A percentile compares a stretch with the other conserved stretches of the same genome.
These are phyloP conservation scores for Ceratorhiza oryzae-sativae DNA, from an alignment of 1,284 basidiomycete genomes.

Conservation along the genomic window DNA sequence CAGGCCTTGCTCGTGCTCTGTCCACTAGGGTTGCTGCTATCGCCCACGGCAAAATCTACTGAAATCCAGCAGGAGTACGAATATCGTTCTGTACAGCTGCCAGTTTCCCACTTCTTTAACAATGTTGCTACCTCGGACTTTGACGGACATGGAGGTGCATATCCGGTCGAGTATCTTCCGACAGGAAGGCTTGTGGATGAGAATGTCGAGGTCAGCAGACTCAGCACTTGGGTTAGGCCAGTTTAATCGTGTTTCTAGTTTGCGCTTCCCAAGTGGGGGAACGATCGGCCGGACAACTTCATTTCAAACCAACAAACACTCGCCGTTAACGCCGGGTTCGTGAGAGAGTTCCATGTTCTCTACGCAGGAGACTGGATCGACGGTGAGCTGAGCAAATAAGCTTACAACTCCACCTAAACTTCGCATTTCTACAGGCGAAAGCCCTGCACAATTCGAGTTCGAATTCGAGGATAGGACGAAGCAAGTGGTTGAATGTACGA, in stretches of 20 bases:
- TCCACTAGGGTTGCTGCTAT: not conserved
- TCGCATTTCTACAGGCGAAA: conserved; percentile 36
- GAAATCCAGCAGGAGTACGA: conserved; percentile 8
- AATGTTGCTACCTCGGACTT: conserved; percentile 43
- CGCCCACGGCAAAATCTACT: not conserved
- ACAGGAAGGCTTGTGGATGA: conserved; percentile 38
- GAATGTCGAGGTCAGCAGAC: conserved; percentile 38
- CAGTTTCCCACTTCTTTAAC: conserved; percentile 42
- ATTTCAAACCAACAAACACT: conserved; percentile 3
- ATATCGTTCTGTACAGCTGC: conserved; percentile 38
- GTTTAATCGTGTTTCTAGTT: conserved; percentile 18
- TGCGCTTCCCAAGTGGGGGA: conserved; percentile 42
- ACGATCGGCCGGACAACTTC: conserved; percentile 40
- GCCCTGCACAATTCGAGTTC: conserved; percentile 39
- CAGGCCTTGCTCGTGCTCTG: not conserved
- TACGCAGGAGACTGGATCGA: conserved; percentile 45
- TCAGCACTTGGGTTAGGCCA: not conserved
- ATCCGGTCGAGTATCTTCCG: conserved; percentile 41
- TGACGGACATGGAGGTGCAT: conserved; percentile 39
- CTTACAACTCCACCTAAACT: too few relatives aligned
- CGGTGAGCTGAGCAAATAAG: conserved; percentile 9
- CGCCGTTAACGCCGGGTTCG: conserved; percentile 3
- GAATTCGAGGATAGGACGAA: conserved; percentile 40
- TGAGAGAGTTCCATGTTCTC: conserved; percentile 44
- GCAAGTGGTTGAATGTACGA: conserved; percentile 40